Conservation (phyloP, 2,329 filamentous ascomycete genomes). For the Exophiala calicioides region DNA sequence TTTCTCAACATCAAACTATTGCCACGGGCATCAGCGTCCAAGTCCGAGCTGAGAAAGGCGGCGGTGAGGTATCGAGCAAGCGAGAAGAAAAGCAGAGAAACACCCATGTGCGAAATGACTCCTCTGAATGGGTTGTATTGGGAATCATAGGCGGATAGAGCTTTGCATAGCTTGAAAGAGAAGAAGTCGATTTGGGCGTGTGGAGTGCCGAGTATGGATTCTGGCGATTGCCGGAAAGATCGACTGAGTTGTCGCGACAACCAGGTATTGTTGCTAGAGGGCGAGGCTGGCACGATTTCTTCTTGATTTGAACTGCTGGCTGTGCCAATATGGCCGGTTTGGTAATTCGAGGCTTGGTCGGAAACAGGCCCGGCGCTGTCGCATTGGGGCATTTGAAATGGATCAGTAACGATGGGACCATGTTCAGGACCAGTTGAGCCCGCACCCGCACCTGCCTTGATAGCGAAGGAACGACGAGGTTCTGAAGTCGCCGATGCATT, state of each 20-base stretch:
- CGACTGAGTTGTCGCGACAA: too few species aligned
- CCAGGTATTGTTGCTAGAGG: too few species aligned
- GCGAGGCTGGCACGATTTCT: too few species aligned
- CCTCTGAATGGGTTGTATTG: background rate
- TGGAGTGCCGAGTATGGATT: conserved; percentile 5
- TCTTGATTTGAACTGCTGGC: too few species aligned
- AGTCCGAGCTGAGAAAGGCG: conserved; percentile 2
- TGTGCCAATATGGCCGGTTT: too few species aligned
- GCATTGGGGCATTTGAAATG: too few species aligned
- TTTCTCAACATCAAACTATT: background rate
- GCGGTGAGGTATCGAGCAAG: conserved; percentile 10
- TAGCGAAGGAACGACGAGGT: too few species aligned
- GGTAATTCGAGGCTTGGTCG: too few species aligned
- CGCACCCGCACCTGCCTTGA: too few species aligned
- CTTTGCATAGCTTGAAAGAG: conserved; percentile 8
- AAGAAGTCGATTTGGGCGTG: conserved; percentile 11
- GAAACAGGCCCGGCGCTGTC: too few species aligned
- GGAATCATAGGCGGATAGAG: conserved; percentile 4
- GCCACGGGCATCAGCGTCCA: background rate
- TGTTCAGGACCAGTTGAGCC: too few species aligned
- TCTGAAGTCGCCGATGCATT: background rate
- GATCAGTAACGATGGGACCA: too few species aligned
- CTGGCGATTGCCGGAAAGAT: background rate
- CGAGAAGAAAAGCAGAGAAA: conserved; percentile 14
- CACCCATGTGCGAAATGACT: conserved; percentile 1